Base-by-base conservation (phyloP, 2,329 filamentous ascomycete species). In the Beauveria brongniartii region DNA sequence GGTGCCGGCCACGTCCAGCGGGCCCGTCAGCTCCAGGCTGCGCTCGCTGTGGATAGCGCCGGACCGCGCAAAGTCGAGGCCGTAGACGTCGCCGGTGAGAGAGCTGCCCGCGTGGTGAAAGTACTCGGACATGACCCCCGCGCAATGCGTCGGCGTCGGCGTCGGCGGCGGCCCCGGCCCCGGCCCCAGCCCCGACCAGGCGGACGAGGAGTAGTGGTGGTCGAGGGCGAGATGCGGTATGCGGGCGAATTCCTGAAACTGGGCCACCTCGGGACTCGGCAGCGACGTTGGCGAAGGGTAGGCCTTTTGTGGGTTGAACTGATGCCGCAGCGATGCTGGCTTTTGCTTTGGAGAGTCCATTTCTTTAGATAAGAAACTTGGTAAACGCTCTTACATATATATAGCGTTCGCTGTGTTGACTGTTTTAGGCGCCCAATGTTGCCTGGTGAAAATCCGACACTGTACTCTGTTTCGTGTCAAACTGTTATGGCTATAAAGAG, bases 1-100 rank as follows among this genome's bases (percentile, higher is more conserved):
- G 3, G 76, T 78, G 12, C 77, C 77, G 26, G 73, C 71, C 22
- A 82, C 74, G 62, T 82, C 77, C 63, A 80, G 69, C 9, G 78
- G 78, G 1, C 78, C 78, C 3, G 69, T 65, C 6, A 80, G 70
- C 26, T 71, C 66, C 59, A 80, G 64, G 41, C 74, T 69, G 18
- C 72, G 67, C 41, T 79, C 77, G 55, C 74, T 78, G 64, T 73
- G 73, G 66, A 80, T 75, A 64, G 72, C 74, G 60, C 71, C 72
- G 18, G 71, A 74, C 62, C 71, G 72, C 58, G 66, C 69, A 57
- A 69, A 69, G 30, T 64, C 59, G 22, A 64, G 65, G 4, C 63
- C 59, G 51, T 64, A 57, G 55, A 64, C 63, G 61, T 63, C 65
- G 61, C 63, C 67, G 4, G 65, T 62, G 54, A 65, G 68, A n/a